Percentiles rank a stretch among this genome's conserved stretches.
These are phyloP conservation scores for Coemansia sp. DNA, from an alignment of 371 early-diverging fungal genomes.

Conservation along the genomic window DNA sequence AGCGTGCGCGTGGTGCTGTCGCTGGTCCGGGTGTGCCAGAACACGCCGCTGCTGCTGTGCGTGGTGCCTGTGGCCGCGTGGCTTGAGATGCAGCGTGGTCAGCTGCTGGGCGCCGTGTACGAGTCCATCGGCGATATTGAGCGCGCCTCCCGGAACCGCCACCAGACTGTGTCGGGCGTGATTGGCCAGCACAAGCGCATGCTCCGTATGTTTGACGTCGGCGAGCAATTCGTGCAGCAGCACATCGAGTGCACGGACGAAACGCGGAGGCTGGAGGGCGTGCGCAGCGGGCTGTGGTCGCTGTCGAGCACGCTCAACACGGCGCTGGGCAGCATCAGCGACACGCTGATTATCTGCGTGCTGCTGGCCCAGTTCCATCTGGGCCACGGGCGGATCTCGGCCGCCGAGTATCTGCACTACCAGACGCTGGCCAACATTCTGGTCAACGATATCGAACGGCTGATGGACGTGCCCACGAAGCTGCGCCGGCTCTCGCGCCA, in stretches of 20 bases:
- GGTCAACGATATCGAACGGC: constrained; percentile 38
- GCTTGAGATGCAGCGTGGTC: neutral
- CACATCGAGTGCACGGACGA: constrained; percentile 50
- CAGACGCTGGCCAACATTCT: constrained; percentile 9
- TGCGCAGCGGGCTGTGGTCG: constrained; percentile 53
- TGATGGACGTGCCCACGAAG: constrained; percentile 25
- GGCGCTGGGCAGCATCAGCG: constrained; percentile 51
- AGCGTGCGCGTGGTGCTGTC: constrained; percentile 8
- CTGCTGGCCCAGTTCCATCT: constrained; percentile 17
- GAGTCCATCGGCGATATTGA: constrained; percentile 1
- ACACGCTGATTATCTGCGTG: constrained; percentile 9
- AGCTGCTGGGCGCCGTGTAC: neutral
- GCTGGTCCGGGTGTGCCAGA: constrained; percentile 9
- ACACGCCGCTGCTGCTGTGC: constrained; percentile 10
- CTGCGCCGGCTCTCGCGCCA: constrained; percentile 10
- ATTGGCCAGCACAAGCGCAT: constrained; percentile 1
- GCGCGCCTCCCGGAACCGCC: neutral
- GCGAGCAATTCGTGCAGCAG: neutral
- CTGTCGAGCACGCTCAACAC: constrained; percentile 44
- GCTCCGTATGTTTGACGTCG: constrained; percentile 17
- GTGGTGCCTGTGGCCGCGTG: constrained; percentile 19
- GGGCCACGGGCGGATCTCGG: neutral
- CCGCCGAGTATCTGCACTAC: constrained; percentile 24
- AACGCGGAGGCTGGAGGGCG: constrained; percentile 56
- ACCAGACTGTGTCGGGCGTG: neutral